Evolutionary conservation across 495 filamentous ascomycete genomes (phyloP), one percentile per base, ranked within the genome.

Genomic region (Cetradonia linearis): DNA sequence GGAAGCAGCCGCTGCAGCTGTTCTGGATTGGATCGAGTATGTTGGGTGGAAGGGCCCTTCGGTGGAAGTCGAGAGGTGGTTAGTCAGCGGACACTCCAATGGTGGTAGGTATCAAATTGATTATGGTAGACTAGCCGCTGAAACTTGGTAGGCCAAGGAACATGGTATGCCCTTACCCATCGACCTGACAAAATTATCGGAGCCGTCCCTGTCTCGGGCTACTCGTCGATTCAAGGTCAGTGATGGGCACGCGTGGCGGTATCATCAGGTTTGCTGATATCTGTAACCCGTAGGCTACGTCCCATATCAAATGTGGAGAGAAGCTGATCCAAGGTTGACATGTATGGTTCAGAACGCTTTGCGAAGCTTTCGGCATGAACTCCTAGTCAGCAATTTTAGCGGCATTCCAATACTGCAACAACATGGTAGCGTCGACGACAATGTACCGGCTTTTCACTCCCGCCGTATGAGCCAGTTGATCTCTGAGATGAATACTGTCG

Each of bases 371-470:
- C 77, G 74, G 30, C 79, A 83, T 60, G 81, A 83, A 65, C 66
- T 81, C 50, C 69, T 85, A 31, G 46, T 77, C 42, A 66, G 67
- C 10, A 85, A 85, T 59, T 65, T 75, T 34, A 68, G 70, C 20
- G 80, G 76, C 37, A 81, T 83, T 28, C 81, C 79, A 13, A 71
- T 83, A 16, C 52, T 79, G 33, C 77, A 78, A 61, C 82, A 84
- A 61, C 82, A 85, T 66, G 80, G 81, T 34, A 71, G 70, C 28
- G 61, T 66, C 14, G 82, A 84, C 64, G 77, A 80, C 62, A 85
- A 84, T 70, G 82, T 84, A 14, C 82, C 82, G 2, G 67, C 70
- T 18, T 82, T 77, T 63, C 77, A 85, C 70, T 82, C 81, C 2
- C 72, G 82, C 18, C 66, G 78, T 20, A 76, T 85, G 67, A 67